These are phyloP conservation scores for Colletotrichum tabaci DNA, from an alignment of 2,329 filamentous ascomycete species.

Conservation along the genomic window DNA sequence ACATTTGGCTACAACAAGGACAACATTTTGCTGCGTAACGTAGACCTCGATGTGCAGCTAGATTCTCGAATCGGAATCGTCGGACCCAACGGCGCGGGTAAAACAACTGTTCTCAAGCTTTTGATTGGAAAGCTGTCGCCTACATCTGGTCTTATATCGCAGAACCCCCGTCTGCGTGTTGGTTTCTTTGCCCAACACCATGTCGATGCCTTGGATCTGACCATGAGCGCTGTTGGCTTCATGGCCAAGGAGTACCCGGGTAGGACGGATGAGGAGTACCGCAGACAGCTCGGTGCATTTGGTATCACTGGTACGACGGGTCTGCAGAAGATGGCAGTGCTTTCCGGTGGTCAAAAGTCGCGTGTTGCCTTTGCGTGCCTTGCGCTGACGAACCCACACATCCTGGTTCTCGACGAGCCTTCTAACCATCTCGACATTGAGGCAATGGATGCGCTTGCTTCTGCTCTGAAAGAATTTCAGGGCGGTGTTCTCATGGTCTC, in stretches of 20 bases:
- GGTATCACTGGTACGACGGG: constrained; percentile 95
- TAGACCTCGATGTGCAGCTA: constrained; percentile 96
- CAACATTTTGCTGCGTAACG: constrained; percentile 83
- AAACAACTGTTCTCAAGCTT: constrained; percentile 98
- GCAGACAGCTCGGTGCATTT: constrained; percentile 91
- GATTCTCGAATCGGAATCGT: constrained; percentile 99
- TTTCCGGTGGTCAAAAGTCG: constrained; percentile 98
- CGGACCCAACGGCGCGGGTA: constrained; percentile 98
- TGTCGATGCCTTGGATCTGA: constrained; percentile 94
- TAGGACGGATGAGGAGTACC: constrained; percentile 95
- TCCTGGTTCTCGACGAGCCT: constrained; percentile 97
- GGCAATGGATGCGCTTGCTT: constrained; percentile 95
- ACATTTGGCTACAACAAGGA: constrained; percentile 90
- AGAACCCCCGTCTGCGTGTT: constrained; percentile 88
- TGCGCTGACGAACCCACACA: constrained; percentile 93
- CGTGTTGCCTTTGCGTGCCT: constrained; percentile 98
- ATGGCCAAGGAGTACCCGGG: constrained; percentile 95
- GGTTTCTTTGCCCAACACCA: constrained; percentile 99
- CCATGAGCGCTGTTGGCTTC: constrained; percentile 90
- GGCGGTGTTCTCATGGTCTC: constrained; percentile 98
- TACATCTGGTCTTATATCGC: constrained; percentile 85
- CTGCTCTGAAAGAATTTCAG: constrained; percentile 87
- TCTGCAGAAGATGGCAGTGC: constrained; percentile 92
- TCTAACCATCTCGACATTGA: constrained; percentile 99
- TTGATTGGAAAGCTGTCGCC: constrained; percentile 88